These are phyloP conservation scores for Salmacisia buchloeana DNA, from an alignment of 1,284 basidiomycete genomes.

Conservation along the genomic window DNA sequence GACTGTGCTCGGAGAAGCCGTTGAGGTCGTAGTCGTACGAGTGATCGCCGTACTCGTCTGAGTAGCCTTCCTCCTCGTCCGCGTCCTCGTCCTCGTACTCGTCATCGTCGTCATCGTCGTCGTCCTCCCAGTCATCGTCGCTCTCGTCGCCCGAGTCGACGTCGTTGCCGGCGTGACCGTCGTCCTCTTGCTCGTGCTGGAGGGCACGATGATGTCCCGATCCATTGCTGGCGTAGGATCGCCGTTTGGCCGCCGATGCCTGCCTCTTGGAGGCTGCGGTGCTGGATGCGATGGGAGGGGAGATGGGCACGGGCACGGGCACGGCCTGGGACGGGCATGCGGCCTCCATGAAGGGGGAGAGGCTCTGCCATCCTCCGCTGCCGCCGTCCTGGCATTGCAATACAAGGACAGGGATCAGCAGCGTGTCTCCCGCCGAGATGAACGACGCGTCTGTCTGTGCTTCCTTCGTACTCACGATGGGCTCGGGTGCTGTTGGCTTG, in stretches of 20 bases:
- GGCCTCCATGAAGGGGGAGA: constrained; percentile 8
- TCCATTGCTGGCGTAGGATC: no score
- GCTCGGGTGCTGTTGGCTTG: neutral
- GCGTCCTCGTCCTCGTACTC: constrained; percentile 11
- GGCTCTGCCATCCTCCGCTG: constrained; percentile 6
- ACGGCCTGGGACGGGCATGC: constrained; percentile 3
- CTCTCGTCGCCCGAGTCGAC: constrained; percentile 7
- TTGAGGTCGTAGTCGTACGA: constrained; percentile 2
- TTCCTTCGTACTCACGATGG: neutral
- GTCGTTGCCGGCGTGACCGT: constrained; percentile 1
- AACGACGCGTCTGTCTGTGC: no score
- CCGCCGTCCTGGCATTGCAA: neutral
- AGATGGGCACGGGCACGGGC: neutral
- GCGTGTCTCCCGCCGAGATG: no score
- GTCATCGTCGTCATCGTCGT: constrained; percentile 12
- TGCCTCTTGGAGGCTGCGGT: neutral
- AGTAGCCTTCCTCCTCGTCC: constrained; percentile 9
- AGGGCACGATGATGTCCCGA: no score
- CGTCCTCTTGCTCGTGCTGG: neutral
- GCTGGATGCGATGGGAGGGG: neutral
- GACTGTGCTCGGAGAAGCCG: neutral
- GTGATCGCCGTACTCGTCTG: neutral
- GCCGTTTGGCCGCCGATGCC: neutral
- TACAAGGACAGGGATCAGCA: no score
- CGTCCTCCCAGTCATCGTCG: constrained; percentile 11